Conservation (phyloP, 2,329 filamentous ascomycete genomes). For the Rutstroemia sydowiana region DNA sequence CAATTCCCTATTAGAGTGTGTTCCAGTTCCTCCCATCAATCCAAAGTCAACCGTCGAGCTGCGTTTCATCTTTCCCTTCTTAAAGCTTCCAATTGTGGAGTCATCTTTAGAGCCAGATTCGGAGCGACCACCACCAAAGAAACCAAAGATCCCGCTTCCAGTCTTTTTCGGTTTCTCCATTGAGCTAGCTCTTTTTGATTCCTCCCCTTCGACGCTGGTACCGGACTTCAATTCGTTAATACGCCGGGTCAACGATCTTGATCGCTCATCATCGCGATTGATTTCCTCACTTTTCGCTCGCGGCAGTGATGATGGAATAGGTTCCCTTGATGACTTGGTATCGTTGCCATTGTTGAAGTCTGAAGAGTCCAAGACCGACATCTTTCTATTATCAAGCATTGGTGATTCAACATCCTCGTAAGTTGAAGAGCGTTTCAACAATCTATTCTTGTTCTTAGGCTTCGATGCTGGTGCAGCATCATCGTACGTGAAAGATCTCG, state of each 20-base stretch:
- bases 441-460: constrained; percentile 19
- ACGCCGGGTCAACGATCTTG: constrained; percentile 19
- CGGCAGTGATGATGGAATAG: constrained; percentile 25
- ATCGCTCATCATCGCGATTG: constrained; percentile 19
- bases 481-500: constrained; percentile 22
- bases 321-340: constrained; percentile 29
- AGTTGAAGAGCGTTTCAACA: constrained; percentile 24
- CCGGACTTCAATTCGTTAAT: too few relatives aligned
- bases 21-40: constrained; percentile 20
- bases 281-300: constrained; percentile 24
- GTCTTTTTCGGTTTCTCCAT: constrained; percentile 32
- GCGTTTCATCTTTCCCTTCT: constrained; percentile 28
- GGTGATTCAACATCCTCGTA: constrained; percentile 31
- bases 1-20: constrained; percentile 20
- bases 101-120: constrained; percentile 25
- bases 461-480: neutral
- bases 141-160: constrained; percentile 39
- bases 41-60: constrained; percentile 24
- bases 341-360: constrained; percentile 30
- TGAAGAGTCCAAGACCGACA: constrained; percentile 28
- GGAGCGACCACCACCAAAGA: constrained; percentile 32
- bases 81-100: constrained; percentile 24
- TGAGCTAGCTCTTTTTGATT: constrained; percentile 31
- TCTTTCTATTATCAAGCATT: constrained; percentile 14
- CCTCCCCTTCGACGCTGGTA: constrained; percentile 28